These are phyloP conservation scores for Marasmius tenuissimus DNA, from an alignment of 1,284 basidiomycete species.

Conservation along the genomic window DNA sequence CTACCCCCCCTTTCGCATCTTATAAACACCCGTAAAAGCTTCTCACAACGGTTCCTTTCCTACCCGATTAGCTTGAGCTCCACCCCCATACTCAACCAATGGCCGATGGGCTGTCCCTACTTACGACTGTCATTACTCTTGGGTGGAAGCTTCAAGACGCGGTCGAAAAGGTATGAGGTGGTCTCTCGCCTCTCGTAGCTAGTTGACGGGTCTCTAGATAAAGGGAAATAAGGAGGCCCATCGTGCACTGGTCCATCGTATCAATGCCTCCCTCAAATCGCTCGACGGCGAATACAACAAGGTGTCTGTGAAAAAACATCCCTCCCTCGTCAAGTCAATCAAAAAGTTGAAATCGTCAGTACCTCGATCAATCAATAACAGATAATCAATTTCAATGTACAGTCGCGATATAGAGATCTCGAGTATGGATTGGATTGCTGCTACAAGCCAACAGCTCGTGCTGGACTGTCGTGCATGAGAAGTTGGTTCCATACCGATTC, in stretches of 20 bases:
- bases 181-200: neutral
- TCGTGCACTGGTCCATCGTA: conserved; percentile 9
- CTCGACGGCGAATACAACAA: conserved; percentile 8
- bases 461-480: neutral
- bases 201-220: conserved; percentile 2
- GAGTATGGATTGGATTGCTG: conserved; percentile 8
- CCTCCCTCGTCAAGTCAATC: neutral
- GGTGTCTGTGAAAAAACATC: neutral
- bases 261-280: conserved; percentile 9
- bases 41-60: neutral
- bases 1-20: neutral
- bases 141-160: conserved; percentile 9
- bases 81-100: neutral
- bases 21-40: neutral
- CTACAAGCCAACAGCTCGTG: neutral
- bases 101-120: conserved; percentile 8
- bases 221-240: conserved; percentile 11
- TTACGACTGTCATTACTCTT: conserved; percentile 8
- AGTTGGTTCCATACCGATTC: conserved; percentile 12
- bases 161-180: conserved; percentile 6
- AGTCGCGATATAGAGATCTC: neutral
- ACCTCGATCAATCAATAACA: neutral
- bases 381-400: neutral
- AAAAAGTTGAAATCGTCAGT: conserved; percentile 11
- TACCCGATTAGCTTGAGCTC: neutral